Evolutionary conservation across 2,329 filamentous ascomycete genomes (phyloP).

Genomic region (Penicillium decumbens): DNA sequence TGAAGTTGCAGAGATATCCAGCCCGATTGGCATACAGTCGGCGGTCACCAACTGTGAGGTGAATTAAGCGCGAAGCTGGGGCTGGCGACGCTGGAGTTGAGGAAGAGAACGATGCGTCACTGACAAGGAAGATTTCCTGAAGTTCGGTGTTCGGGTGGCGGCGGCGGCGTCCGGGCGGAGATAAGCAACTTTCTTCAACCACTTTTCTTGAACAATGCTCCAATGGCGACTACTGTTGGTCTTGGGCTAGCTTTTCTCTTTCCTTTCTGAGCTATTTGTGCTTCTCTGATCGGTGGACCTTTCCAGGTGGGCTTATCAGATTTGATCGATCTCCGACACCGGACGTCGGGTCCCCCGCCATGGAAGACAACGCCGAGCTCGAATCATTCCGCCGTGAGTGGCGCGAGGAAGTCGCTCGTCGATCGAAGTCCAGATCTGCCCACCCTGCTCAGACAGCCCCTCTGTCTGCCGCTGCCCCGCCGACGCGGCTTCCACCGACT

Average conservation of each 20-base stretch:
- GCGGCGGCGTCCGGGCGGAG: conserved; percentile 19
- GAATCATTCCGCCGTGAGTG: conserved; percentile 82
- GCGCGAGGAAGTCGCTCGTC: conserved; percentile 69
- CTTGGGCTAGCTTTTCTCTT: conserved; percentile 1
- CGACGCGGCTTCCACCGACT: conserved; percentile 36
- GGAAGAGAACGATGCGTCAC: conserved; percentile 15
- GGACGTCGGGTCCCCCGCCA: conserved; percentile 23
- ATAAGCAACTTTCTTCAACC: conserved; percentile 18
- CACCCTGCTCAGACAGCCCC: conserved; percentile 12
- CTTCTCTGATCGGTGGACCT: conserved; percentile 5
- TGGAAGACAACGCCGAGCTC: conserved; percentile 62
- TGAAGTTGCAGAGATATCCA: conserved; percentile 8
- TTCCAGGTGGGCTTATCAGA: conserved; percentile 24
- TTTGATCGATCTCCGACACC: conserved; percentile 23
- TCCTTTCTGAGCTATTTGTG: background rate
- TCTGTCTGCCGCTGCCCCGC: conserved; percentile 8
- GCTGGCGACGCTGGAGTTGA: conserved; percentile 1
- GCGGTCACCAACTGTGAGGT: background rate
- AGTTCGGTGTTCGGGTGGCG: conserved; percentile 24
- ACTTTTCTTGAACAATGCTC: background rate
- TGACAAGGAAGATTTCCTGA: conserved; percentile 18
- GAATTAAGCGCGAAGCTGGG: background rate
- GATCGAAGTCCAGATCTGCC: conserved; percentile 31
- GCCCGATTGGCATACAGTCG: conserved; percentile 15
- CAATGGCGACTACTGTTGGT: conserved; percentile 5